Conservation (phyloP, 441 rosid genomes). For the Euphorbia schlechtendalii region DNA sequence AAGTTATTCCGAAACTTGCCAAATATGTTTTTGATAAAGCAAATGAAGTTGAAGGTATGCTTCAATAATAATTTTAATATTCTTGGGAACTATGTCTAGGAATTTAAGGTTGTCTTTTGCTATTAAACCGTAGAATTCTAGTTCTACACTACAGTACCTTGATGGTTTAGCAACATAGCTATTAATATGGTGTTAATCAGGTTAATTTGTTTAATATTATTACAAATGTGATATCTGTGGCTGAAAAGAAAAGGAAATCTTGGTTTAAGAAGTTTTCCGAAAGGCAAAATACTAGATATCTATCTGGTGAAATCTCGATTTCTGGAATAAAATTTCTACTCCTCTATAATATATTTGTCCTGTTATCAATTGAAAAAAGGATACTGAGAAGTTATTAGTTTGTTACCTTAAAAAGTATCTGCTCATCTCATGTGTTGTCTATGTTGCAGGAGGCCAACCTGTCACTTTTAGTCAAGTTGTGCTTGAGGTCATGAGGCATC, state of each 20-base stretch:
- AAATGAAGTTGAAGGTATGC: slow-evolving; percentile 62
- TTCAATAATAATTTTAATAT: background rate
- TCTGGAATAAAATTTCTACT: background rate
- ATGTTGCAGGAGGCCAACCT: slow-evolving; percentile 53
- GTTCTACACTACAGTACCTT: background rate
- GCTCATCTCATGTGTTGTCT: slow-evolving; percentile 1
- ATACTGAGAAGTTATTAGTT: background rate
- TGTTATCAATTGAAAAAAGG: background rate
- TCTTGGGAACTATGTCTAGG: background rate
- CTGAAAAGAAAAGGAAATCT: background rate
- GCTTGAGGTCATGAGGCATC: slow-evolving; percentile 91
- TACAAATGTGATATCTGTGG: background rate
- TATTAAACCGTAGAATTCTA: background rate
- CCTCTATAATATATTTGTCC: too few species aligned
- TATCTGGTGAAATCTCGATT: background rate
- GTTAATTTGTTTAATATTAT: background rate
- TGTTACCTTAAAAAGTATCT: background rate
- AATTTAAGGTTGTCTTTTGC: background rate
- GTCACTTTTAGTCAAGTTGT: slow-evolving; percentile 89
- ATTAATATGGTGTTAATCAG: background rate
- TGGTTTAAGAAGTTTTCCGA: background rate
- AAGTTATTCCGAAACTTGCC: slow-evolving; percentile 94
- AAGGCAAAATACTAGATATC: background rate
- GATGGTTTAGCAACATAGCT: background rate
- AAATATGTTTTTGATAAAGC: slow-evolving; percentile 85